Conservation (phyloP, 768 basidiomycete genomes). For the Filobasidium floriforme region DNA sequence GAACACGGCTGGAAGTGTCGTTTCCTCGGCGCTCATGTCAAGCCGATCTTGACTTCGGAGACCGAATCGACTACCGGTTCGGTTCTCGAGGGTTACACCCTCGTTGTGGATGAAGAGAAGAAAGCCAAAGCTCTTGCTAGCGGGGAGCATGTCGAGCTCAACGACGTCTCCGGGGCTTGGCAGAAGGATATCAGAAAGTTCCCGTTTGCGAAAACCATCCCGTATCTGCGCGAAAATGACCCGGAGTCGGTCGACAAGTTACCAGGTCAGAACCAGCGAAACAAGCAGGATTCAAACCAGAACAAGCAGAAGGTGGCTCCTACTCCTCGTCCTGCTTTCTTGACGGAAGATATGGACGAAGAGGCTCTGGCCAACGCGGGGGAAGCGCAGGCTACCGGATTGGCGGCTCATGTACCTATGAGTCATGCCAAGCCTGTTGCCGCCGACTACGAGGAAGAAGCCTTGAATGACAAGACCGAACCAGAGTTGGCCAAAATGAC, state of each 20-base stretch:
- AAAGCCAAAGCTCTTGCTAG: conserved; percentile 48
- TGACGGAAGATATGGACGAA: conserved; percentile 27
- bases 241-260: conserved; percentile 6
- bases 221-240: background rate
- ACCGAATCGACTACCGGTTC: conserved; percentile 13
- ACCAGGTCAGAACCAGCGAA: background rate
- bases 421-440: conserved; percentile 18
- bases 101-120: conserved; percentile 51
- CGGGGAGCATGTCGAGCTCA: conserved; percentile 5
- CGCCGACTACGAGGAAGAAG: conserved; percentile 29
- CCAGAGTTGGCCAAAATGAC: conserved; percentile 41
- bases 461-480: conserved; percentile 22
- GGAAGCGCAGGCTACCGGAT: conserved; percentile 24
- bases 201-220: background rate
- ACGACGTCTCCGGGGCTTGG: background rate
- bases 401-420: background rate
- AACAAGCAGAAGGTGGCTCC: conserved; percentile 15
- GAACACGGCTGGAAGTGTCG: conserved; percentile 83
- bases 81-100: background rate
- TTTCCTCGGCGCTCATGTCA: conserved; percentile 71
- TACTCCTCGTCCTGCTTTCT: background rate
- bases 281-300: conserved; percentile 4
- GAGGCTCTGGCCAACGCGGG: conserved; percentile 29
- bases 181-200: background rate
- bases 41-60: conserved; percentile 49